A percentile compares a stretch with the other conserved stretches of the same genome.
Evolutionary conservation across 108 stramenopile species (phyloP).

Genomic region (Aureococcus anophagefferens): DNA sequence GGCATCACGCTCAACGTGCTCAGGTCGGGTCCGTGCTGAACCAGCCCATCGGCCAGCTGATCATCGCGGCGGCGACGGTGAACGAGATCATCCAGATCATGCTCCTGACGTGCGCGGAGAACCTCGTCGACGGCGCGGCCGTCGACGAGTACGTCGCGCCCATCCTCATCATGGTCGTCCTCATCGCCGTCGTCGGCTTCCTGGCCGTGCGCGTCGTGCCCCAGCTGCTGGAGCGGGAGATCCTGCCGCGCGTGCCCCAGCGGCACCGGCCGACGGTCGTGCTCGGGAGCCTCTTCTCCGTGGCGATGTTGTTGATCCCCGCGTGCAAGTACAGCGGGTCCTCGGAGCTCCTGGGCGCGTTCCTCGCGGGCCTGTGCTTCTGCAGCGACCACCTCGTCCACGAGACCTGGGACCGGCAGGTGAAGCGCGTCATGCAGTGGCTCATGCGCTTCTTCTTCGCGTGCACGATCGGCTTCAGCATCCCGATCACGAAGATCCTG

Average conservation of each 20-base stretch:
- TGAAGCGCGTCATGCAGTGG: slow-evolving; percentile 68
- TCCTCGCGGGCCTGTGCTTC: slow-evolving; percentile 61
- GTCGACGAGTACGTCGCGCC: neutral
- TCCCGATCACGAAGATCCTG: slow-evolving; percentile 20
- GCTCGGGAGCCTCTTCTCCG: slow-evolving; percentile 11
- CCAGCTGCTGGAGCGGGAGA: neutral
- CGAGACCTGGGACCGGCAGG: slow-evolving; percentile 53
- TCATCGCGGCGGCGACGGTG: slow-evolving; percentile 67
- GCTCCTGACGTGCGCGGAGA: slow-evolving; percentile 55
- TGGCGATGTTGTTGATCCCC: slow-evolving; percentile 22
- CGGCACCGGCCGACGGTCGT: slow-evolving; percentile 15
- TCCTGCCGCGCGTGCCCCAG: neutral
- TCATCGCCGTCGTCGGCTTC: neutral
- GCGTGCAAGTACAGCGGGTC: slow-evolving; percentile 25
- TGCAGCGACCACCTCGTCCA: slow-evolving; percentile 54
- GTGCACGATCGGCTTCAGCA: slow-evolving; percentile 45
- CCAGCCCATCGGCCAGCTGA: slow-evolving; percentile 57
- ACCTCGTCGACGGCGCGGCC: slow-evolving; percentile 37
- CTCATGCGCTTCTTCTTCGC: slow-evolving; percentile 78
- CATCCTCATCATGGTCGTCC: neutral
- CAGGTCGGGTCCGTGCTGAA: slow-evolving; percentile 55
- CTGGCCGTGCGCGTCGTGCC: neutral
- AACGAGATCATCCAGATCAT: slow-evolving; percentile 76
- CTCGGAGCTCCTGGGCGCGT: slow-evolving; percentile 31
- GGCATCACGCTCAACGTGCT: slow-evolving; percentile 71